Evolutionary conservation across 768 basidiomycete genomes (phyloP).

Genomic region (Podaxis carcinomalis): DNA sequence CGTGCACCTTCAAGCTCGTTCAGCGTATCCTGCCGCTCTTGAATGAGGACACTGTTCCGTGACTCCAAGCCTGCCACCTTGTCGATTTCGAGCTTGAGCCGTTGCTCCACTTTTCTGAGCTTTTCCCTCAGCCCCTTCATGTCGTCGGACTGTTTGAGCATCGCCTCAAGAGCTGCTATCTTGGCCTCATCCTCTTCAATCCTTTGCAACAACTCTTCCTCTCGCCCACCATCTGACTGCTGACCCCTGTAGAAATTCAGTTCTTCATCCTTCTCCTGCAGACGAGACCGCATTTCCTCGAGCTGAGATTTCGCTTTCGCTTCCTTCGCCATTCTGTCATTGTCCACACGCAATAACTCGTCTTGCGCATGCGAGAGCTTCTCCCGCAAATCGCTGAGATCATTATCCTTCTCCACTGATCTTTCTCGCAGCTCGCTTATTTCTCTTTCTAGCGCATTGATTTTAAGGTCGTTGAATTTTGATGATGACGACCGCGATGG

Average conservation of each 20-base stretch:
- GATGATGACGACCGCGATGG: constrained; percentile 51
- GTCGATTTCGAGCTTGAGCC: constrained; percentile 38
- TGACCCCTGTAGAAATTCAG: constrained; percentile 39
- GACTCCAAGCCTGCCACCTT: constrained; percentile 37
- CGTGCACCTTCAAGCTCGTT: constrained; percentile 37
- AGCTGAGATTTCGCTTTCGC: constrained; percentile 41
- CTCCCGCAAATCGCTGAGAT: constrained; percentile 36
- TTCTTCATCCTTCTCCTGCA: constrained; percentile 62
- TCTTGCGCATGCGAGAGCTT: constrained; percentile 47
- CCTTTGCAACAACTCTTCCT: constrained; percentile 57
- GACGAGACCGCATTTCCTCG: constrained; percentile 32
- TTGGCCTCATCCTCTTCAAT: constrained; percentile 73
- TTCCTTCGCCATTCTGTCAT: constrained; percentile 55
- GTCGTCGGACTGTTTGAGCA: constrained; percentile 38
- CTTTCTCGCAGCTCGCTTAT: constrained; percentile 41
- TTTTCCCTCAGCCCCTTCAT: constrained; percentile 34
- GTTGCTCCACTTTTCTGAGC: constrained; percentile 32
- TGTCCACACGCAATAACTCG: constrained; percentile 48
- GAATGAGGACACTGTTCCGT: constrained; percentile 39
- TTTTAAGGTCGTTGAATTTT: constrained; percentile 47
- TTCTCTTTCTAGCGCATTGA: constrained; percentile 53
- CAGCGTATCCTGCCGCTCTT: constrained; percentile 49
- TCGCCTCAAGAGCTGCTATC: constrained; percentile 51
- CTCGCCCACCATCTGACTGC: constrained; percentile 42
- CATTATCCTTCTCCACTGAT: constrained; percentile 40